phyloP scores from a whole-genome alignment of 2,329 filamentous ascomycete genomes.

The Chrysoporthe puriensis region DNA sequence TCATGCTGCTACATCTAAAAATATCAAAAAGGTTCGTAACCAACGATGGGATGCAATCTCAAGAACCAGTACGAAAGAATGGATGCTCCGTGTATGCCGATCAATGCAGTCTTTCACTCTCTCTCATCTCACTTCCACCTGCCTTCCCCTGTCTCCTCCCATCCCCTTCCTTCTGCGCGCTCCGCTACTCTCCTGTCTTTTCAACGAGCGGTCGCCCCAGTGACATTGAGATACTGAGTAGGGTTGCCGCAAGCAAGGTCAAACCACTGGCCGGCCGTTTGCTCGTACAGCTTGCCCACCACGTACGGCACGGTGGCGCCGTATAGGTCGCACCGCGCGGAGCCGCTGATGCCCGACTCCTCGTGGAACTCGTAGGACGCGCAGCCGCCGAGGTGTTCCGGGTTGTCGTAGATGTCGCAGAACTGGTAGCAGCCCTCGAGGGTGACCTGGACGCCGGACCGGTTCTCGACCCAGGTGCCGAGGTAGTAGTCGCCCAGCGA shows the following conservation, averaged over 20 bases:
- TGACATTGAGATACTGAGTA: constrained; percentile 12
- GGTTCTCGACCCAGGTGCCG: constrained; percentile 44
- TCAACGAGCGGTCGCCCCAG: neutral
- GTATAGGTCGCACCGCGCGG: constrained; percentile 43
- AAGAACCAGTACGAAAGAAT: neutral
- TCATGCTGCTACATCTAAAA: constrained; percentile 3
- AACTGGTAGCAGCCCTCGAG: constrained; percentile 48
- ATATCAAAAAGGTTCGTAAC: constrained; percentile 1
- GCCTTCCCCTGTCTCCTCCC: too few relatives aligned
- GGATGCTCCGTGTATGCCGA: neutral
- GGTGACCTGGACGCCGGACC: constrained; percentile 39
- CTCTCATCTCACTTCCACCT: neutral
- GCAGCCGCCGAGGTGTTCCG: constrained; percentile 39
- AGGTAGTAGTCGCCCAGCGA: constrained; percentile 43
- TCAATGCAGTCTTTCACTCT: neutral
- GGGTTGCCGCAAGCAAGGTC: constrained; percentile 44
- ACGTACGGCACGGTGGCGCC: constrained; percentile 38
- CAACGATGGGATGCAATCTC: neutral
- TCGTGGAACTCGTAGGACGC: constrained; percentile 43
- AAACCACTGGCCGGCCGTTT: constrained; percentile 40
- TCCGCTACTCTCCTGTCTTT: neutral
- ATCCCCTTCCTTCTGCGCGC: neutral
- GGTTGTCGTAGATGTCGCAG: constrained; percentile 41
- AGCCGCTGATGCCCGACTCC: constrained; percentile 34
- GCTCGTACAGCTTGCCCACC: constrained; percentile 36